Evolutionary conservation across 2,329 filamentous ascomycete species (phyloP).

Genomic region (Chrysoporthe austroafricana): DNA sequence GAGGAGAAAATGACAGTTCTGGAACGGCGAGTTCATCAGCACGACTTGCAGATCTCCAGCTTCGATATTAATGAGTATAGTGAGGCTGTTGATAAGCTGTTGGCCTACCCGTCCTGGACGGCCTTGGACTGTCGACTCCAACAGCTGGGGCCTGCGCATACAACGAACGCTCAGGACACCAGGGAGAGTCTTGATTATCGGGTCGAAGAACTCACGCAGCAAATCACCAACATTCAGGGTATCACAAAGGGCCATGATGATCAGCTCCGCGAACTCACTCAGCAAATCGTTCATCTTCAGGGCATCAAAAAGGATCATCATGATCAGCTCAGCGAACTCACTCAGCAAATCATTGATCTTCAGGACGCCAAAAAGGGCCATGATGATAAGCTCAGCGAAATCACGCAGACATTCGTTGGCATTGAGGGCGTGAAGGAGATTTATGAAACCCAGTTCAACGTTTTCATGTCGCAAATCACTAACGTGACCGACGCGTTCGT

Average conservation of each 20-base stretch:
- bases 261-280: no score
- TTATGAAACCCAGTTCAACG: no score
- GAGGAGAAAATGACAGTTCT: slow-evolving; percentile 2
- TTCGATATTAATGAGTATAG: slow-evolving; percentile 18
- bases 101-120: slow-evolving; percentile 14
- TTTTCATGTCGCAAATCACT: no score
- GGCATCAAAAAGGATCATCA: not conserved
- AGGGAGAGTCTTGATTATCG: not conserved
- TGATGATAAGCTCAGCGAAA: slow-evolving; percentile 1
- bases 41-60: slow-evolving; percentile 5
- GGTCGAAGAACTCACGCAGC: not conserved
- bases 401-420: not conserved
- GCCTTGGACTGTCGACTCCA: slow-evolving; percentile 8
- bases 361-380: not conserved
- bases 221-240: no score
- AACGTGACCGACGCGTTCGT: not conserved
- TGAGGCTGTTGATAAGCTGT: slow-evolving; percentile 11
- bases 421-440: no score
- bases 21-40: slow-evolving; percentile 6
- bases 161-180: not conserved
- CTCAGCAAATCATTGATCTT: no score
- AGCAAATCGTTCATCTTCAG: not conserved
- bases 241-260: no score
- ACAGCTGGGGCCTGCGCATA: slow-evolving; percentile 1
- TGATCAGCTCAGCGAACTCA: slow-evolving; percentile 2